phyloP scores from a whole-genome alignment of 176 grass and related monocot species.

The Phoenix roebelenii region DNA sequence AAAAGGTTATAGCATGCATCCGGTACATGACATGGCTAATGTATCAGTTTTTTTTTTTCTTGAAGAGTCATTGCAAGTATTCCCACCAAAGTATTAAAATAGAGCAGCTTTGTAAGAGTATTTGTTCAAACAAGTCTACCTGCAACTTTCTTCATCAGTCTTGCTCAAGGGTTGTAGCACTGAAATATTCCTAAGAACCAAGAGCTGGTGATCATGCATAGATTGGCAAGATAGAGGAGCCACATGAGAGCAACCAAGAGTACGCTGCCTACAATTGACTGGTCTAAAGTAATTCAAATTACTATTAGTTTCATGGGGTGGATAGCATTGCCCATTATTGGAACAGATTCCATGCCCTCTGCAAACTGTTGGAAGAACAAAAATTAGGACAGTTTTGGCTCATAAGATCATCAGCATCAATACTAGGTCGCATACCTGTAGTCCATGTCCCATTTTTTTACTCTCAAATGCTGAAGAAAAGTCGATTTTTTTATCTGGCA shows the following conservation, averaged over 20 bases:
- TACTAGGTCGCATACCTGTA: too few species aligned
- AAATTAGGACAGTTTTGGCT: too few species aligned
- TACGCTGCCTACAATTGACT: constrained; percentile 16
- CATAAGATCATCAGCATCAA: constrained; percentile 26
- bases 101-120: constrained; percentile 61
- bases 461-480: constrained; percentile 29
- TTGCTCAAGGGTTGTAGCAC: too few species aligned
- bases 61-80: too few species aligned
- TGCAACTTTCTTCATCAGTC: constrained; percentile 55
- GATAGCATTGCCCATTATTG: constrained; percentile 26
- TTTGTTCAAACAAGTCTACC: constrained; percentile 48
- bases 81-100: constrained; percentile 43
- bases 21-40: too few species aligned
- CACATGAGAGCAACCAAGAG: constrained; percentile 26
- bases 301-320: constrained; percentile 14
- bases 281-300: constrained; percentile 6
- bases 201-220: constrained; percentile 36
- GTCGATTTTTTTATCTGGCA: constrained; percentile 6
- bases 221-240: constrained; percentile 45
- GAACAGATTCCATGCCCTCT: constrained; percentile 51
- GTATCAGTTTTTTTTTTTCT: too few species aligned
- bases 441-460: too few species aligned
- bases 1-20: neutral
- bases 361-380: constrained; percentile 34
- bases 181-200: constrained; percentile 27